These are phyloP conservation scores for Epichloe gansuensis DNA, from an alignment of 2,329 filamentous ascomycete species.

Conservation along the genomic window DNA sequence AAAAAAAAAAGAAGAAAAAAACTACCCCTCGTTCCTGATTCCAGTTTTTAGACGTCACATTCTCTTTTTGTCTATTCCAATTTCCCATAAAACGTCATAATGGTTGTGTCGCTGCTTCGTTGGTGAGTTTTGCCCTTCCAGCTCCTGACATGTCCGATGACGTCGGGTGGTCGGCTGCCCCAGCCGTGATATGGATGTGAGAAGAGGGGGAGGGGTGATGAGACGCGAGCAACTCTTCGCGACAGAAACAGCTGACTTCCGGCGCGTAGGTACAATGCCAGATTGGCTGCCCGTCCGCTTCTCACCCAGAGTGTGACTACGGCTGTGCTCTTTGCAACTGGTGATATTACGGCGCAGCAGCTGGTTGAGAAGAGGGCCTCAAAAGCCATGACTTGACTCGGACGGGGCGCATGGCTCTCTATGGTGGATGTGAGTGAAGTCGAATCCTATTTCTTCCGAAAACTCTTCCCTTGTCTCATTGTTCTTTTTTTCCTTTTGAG, in stretches of 20 bases:
- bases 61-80: background rate
- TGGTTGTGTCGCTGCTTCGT: conserved; percentile 17
- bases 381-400: conserved; percentile 62
- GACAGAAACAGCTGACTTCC: conserved; percentile 8
- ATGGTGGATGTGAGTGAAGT: conserved; percentile 54
- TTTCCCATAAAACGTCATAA: background rate
- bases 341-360: conserved; percentile 86
- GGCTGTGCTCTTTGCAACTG: conserved; percentile 81
- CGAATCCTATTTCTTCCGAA: background rate
- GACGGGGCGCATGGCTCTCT: conserved; percentile 68
- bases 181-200: background rate
- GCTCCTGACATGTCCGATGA: background rate
- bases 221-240: background rate
- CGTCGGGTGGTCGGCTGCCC: background rate
- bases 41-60: background rate
- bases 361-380: conserved; percentile 70
- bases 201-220: background rate
- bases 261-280: conserved; percentile 67
- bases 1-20: background rate
- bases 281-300: conserved; percentile 67
- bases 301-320: conserved; percentile 88
- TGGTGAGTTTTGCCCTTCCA: conserved; percentile 12
- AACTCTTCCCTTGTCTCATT: background rate
- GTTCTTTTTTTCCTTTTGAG: background rate
- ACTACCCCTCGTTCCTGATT: background rate